Base-by-base conservation (phyloP, 371 early-diverging fungal genomes). In the Dinochytrium kinnereticum region DNA sequence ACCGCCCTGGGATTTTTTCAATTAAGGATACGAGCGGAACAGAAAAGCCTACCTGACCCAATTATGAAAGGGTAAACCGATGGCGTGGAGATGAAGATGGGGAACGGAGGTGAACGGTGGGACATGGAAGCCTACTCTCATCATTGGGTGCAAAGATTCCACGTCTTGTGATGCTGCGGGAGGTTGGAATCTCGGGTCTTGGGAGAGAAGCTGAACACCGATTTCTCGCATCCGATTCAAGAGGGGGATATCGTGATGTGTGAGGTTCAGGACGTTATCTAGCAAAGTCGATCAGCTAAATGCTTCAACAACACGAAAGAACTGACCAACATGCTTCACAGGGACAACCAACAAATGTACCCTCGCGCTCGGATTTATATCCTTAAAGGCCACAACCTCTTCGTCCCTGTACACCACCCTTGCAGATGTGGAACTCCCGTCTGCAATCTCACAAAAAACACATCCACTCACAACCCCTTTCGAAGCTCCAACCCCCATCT, bases 101-200 rank as follows among this genome's bases (percentile, higher is more conserved):
- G 81, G 59, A 15, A 91, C 79, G 21, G 87, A 86, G 38, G 83
- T 88, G 72, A 88, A 91, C 2, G 91, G 91, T 28, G 91, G 91
- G 7, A 88, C 85, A 78, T 91, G 91, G 74, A 91, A 91, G n/a
- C 91, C 91, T 26, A 89, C 64, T 10, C 83, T 84, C 24, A 75
- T 76, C 19, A 76, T 75, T 2, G 72, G 33, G n/a, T 28, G 65
- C 13, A 49, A 49, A 49, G 19, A 38, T 5, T 26, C 7, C 68
- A 34, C 10, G 28, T 15, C 7, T 5, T 33, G 28, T 38, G n/a
- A 59, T 26, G 10, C 24, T 5, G 51, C 3, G 33, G 53, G 36
- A 33, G 51, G 65, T 5, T 44, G 34, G 53, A 76, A 73, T n/a
- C 86, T 83, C 31, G 76, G 71, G n/a, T 83, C 26, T 59, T 71